phyloP scores from a whole-genome alignment of 495 filamentous ascomycete species.

The Penicillium pulvis region DNA sequence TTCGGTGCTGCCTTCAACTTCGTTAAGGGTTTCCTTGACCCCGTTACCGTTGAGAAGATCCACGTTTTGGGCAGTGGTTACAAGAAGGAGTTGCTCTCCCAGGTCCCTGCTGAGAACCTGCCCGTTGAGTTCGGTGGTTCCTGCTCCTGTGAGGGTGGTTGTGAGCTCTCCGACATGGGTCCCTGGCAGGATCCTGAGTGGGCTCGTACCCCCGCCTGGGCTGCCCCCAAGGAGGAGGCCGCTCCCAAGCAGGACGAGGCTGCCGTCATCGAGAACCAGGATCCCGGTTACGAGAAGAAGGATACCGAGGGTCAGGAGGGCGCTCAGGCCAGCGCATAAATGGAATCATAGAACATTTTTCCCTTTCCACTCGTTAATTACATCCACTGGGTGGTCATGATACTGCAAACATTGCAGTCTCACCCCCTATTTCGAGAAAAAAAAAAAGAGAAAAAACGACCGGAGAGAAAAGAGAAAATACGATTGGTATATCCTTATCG shows the following conservation, averaged over 20 bases:
- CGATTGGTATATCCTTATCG: not conserved
- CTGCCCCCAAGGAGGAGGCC: conserved; percentile 37
- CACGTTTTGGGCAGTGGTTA: conserved; percentile 82
- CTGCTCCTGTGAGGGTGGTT: conserved; percentile 83
- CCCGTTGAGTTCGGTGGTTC: conserved; percentile 82
- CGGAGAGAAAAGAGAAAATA: not conserved
- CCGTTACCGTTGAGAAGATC: conserved; percentile 95
- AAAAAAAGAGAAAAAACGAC: conserved; percentile 3
- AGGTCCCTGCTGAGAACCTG: conserved; percentile 89
- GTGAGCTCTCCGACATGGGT: conserved; percentile 82
- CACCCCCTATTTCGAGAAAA: conserved; percentile 1
- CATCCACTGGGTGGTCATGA: conserved; percentile 10
- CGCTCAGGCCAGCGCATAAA: conserved; percentile 37
- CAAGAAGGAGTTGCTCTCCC: conserved; percentile 76
- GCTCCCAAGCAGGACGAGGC: conserved; percentile 23
- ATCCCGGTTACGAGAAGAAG: conserved; percentile 37
- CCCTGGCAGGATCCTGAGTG: conserved; percentile 87
- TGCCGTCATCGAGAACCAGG: conserved; percentile 29
- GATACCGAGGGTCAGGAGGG: conserved; percentile 32
- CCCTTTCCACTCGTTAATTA: conserved; percentile 16
- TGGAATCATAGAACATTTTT: conserved; percentile 11
- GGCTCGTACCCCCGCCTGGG: conserved; percentile 72
- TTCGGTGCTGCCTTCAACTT: conserved; percentile 81
- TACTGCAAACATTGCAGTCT: conserved; percentile 3
- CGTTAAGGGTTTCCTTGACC: conserved; percentile 91